phyloP scores from a whole-genome alignment of 169 alveolate genomes.

The Plasmodium sp. region DNA sequence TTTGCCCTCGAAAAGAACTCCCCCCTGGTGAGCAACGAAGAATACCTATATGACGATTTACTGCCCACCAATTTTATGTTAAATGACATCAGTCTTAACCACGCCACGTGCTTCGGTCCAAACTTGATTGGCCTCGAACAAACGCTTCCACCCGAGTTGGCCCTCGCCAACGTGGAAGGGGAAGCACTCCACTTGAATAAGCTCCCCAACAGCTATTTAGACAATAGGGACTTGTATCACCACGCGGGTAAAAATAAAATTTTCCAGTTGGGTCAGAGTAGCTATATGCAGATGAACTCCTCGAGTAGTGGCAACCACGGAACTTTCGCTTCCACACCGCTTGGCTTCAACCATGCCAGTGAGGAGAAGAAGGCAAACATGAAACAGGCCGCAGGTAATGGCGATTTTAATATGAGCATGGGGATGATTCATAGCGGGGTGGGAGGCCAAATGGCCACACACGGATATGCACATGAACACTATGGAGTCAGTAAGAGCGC shows the following conservation, averaged over 20 bases:
- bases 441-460: neutral
- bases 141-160: neutral
- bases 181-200: neutral
- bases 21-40: neutral
- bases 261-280: neutral
- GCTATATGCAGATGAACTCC: neutral
- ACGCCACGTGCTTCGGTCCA: neutral
- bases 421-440: neutral
- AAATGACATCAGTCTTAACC: conserved; percentile 8
- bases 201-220: neutral
- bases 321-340: neutral
- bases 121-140: neutral
- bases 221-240: neutral
- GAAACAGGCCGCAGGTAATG: neutral
- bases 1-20: neutral
- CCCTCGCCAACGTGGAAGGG: neutral
- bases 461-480: neutral
- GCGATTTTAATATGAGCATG: neutral
- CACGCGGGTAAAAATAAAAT: neutral
- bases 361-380: neutral
- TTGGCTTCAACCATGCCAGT: neutral
- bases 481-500: neutral
- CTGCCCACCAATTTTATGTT: conserved; percentile 11
- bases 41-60: conserved; percentile 5
- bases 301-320: neutral